Evolutionary conservation across 2,329 filamentous ascomycete species (phyloP), one percentile per base, ranked within the genome.

Genomic region (Albifimbria verrucaria): DNA sequence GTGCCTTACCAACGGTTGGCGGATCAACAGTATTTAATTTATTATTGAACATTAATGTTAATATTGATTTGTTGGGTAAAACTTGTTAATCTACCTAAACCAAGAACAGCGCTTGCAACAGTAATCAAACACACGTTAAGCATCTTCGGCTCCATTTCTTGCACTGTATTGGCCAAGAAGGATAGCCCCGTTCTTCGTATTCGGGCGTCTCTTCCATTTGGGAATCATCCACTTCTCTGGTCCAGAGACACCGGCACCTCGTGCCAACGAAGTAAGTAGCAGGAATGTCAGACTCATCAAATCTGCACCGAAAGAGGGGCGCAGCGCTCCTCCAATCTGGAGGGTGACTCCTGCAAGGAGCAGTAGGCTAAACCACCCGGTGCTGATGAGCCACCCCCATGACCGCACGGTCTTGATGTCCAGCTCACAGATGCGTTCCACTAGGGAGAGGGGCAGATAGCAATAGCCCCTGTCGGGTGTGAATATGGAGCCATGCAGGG

Each of bases 191-290:
- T 44, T 44, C 20, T 44, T 24, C 18, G 42, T 44, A 20, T 44
- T 44, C 4, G 42, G 42, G 17, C 42, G 18, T 24, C 42, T 44
- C 20, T 44, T 44, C 42, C 42, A 44, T 24, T 44, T 12, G 4
- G 42, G 42, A 12, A 44, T 44, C 42, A 44, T 44, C 42, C 42
- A 44, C 42, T 44, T 24, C 42, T 44, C 42, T 20, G 42, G 42
- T 15, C 42, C 42, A 15, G 42, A 44, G 5, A 44, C 42, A 20
- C 42, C 42, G 12, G 22, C 22, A 24, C 42, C 42, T 24, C 42
- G 18, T 15, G 42, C 42, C 5, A 44, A 20, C n/a, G 42, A 44
- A 4, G 42, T n/a, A 12, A 44, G 42, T 4, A 44, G 42, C 6
- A 44, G n/a, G 22, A 44, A 44, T 4, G 42, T 44, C 42, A 44